A percentile compares a stretch with the other conserved stretches of the same genome.
Conservation (phyloP, 2,329 filamentous ascomycete genomes). For the Cladosporium austrohemisphaericum region DNA sequence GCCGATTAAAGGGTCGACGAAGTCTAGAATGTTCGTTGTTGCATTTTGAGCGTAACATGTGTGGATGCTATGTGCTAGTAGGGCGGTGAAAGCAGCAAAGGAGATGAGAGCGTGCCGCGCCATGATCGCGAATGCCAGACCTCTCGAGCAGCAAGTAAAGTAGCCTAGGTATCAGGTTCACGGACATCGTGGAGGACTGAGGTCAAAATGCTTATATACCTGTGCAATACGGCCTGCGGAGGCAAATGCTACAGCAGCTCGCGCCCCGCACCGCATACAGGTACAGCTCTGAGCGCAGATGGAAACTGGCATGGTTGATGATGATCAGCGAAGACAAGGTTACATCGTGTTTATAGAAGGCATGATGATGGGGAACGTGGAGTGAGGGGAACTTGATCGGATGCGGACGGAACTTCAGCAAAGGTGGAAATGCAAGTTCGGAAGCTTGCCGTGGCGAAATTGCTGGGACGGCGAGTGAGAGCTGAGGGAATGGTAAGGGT, state of each 20-base stretch:
- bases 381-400: conserved; percentile 1
- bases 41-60: conserved; percentile 7
- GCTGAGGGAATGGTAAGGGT: background rate
- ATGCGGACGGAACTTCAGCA: background rate
- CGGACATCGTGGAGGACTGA: too few relatives aligned
- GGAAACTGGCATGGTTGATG: background rate
- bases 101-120: background rate
- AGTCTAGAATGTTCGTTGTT: conserved; percentile 31
- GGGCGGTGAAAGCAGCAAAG: background rate
- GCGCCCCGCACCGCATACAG: conserved; percentile 5
- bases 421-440: background rate
- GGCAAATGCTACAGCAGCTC: background rate
- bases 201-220: too few relatives aligned
- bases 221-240: too few relatives aligned
- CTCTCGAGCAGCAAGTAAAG: too few relatives aligned
- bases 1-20: conserved; percentile 45
- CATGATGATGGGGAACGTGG: background rate
- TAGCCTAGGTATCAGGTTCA: too few relatives aligned
- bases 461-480: background rate
- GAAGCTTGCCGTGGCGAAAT: conserved; percentile 4
- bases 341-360: conserved; percentile 3
- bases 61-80: background rate
- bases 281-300: background rate
- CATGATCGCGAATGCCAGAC: background rate
- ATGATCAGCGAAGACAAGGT: conserved; percentile 5